Evolutionary conservation across 768 basidiomycete species (phyloP).

Genomic region (Phanerochaete carnosa): DNA sequence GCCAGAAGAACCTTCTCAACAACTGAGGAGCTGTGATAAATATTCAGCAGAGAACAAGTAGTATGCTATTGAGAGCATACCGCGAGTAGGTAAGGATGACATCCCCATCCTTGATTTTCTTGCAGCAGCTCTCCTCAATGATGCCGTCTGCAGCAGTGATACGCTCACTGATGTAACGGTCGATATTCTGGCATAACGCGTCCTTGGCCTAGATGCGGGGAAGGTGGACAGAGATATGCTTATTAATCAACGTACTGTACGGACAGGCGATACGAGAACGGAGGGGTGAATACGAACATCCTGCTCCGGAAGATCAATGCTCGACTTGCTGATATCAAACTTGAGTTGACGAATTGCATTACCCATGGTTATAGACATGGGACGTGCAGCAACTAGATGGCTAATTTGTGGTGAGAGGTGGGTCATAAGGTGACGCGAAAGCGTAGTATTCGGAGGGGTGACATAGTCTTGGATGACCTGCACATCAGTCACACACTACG

Average conservation of each 20-base stretch:
- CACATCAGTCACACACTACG: slow-evolving; percentile 5
- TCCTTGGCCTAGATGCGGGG: slow-evolving; percentile 74
- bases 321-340: slow-evolving; percentile 88
- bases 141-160: slow-evolving; percentile 93
- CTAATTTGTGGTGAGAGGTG: slow-evolving; percentile 92
- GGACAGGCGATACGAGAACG: not conserved
- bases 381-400: slow-evolving; percentile 81
- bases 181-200: slow-evolving; percentile 77
- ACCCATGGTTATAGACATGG: slow-evolving; percentile 92
- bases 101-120: slow-evolving; percentile 94
- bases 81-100: slow-evolving; percentile 91
- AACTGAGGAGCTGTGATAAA: slow-evolving; percentile 72
- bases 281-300: slow-evolving; percentile 58
- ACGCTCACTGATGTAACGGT: slow-evolving; percentile 90
- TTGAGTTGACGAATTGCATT: slow-evolving; percentile 94
- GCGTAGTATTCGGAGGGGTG: slow-evolving; percentile 81
- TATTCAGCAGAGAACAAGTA: not conserved
- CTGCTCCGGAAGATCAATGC: slow-evolving; percentile 92
- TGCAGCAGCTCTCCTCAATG: slow-evolving; percentile 83
- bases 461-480: slow-evolving; percentile 91
- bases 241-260: slow-evolving; percentile 5
- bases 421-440: slow-evolving; percentile 88
- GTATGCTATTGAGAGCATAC: slow-evolving; percentile 35
- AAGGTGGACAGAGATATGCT: slow-evolving; percentile 5
- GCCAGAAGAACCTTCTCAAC: slow-evolving; percentile 86